These are phyloP conservation scores for Aspergillus pseudoglaucus DNA, from an alignment of 2,329 filamentous ascomycete genomes.

Conservation along the genomic window DNA sequence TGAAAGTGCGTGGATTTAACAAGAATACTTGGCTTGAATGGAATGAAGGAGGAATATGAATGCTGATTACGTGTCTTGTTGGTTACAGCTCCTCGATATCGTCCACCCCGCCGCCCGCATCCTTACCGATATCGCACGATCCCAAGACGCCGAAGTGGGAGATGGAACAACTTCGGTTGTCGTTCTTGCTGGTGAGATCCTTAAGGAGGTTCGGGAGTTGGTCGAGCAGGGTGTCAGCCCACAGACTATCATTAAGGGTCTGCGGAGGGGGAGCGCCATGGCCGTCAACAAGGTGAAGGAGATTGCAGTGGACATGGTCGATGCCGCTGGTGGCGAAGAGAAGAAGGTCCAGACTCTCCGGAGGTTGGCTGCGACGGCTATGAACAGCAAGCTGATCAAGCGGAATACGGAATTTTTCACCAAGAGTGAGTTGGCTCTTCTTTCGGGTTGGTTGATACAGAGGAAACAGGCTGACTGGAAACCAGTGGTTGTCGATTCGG, in stretches of 20 bases:
- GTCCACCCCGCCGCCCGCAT: conserved; percentile 96
- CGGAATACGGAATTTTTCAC: conserved; percentile 95
- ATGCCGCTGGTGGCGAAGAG: conserved; percentile 71
- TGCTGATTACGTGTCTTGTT: conserved; percentile 1
- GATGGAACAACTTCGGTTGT: conserved; percentile 98
- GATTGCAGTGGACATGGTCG: conserved; percentile 64
- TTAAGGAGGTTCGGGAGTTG: conserved; percentile 93
- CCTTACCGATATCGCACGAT: conserved; percentile 95
- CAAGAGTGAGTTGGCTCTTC: conserved; percentile 58
- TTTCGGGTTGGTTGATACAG: no score
- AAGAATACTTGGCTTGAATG: background rate
- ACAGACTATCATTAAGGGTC: conserved; percentile 94
- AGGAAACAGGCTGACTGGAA: conserved; percentile 4
- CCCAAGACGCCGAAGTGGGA: conserved; percentile 97
- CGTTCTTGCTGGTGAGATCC: conserved; percentile 90
- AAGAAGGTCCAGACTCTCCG: conserved; percentile 82
- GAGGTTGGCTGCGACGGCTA: conserved; percentile 89
- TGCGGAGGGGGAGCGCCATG: conserved; percentile 79
- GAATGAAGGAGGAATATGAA: background rate
- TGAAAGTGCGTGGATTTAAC: conserved; percentile 66
- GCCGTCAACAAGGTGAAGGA: conserved; percentile 99
- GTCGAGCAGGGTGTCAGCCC: conserved; percentile 96
- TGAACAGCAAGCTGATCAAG: conserved; percentile 99
- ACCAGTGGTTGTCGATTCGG: conserved; percentile 93
- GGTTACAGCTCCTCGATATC: conserved; percentile 79